phyloP scores from a whole-genome alignment of 2,329 filamentous ascomycete genomes.

The Coleophoma cylindrospora region DNA sequence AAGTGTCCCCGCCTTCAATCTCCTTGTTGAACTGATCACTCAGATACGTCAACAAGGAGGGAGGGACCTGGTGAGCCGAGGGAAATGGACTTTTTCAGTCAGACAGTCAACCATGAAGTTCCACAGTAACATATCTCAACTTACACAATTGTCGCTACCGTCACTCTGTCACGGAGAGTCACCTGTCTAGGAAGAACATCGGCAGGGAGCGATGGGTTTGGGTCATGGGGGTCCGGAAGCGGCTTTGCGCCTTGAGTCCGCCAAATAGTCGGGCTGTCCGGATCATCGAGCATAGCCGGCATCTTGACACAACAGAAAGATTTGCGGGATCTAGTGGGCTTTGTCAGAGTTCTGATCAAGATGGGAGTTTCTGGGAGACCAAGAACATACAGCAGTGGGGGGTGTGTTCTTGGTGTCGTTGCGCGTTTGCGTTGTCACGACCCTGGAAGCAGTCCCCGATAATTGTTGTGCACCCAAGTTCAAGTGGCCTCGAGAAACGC shows the following conservation, averaged over 20 bases:
- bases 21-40: conserved; percentile 64
- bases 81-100: conserved; percentile 46
- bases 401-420: too few species aligned
- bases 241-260: conserved; percentile 47
- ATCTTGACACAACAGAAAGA: conserved; percentile 28
- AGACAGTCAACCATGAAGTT: not conserved
- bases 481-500: too few species aligned
- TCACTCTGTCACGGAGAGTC: conserved; percentile 61
- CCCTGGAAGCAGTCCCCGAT: too few species aligned
- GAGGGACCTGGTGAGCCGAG: conserved; percentile 54
- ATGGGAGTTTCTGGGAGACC: too few species aligned
- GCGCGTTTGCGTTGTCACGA: too few species aligned
- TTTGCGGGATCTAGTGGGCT: not conserved
- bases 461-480: too few species aligned
- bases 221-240: conserved; percentile 43
- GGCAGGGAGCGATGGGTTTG: conserved; percentile 35
- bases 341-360: too few species aligned
- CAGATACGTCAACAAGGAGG: conserved; percentile 57
- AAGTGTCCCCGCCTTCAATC: conserved; percentile 69
- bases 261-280: conserved; percentile 48
- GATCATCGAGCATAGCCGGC: conserved; percentile 60
- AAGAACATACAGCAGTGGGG: too few species aligned
- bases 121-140: not conserved
- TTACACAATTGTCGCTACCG: conserved; percentile 57
- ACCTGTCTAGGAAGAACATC: conserved; percentile 54